These are phyloP conservation scores for Rhizophagus clarus DNA, from an alignment of 192 early-diverging fungal species.

Conservation along the genomic window DNA sequence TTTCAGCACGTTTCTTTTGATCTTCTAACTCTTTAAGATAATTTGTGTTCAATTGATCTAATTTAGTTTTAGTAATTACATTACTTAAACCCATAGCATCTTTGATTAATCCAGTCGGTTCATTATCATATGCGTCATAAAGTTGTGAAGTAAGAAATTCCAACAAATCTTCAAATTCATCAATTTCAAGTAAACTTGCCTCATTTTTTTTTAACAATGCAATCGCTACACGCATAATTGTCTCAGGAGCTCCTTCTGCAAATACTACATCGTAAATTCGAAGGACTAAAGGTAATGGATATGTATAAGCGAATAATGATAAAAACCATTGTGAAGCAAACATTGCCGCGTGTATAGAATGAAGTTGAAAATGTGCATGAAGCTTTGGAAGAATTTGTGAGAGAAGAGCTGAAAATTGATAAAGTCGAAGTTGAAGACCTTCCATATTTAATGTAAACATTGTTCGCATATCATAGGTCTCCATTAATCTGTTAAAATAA, in stretches of 20 bases:
- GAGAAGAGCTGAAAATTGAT: slow-evolving; percentile 83
- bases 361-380: slow-evolving; percentile 69
- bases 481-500: slow-evolving; percentile 68
- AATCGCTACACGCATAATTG: slow-evolving; percentile 87
- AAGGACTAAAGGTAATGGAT: slow-evolving; percentile 86
- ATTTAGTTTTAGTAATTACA: slow-evolving; percentile 67
- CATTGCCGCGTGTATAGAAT: slow-evolving; percentile 81
- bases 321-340: slow-evolving; percentile 98
- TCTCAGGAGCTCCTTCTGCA: slow-evolving; percentile 85
- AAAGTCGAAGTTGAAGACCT: slow-evolving; percentile 86
- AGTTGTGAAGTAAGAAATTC: slow-evolving; percentile 82
- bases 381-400: slow-evolving; percentile 76
- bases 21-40: slow-evolving; percentile 55
- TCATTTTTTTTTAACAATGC: slow-evolving; percentile 85
- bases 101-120: slow-evolving; percentile 66
- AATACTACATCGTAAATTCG: slow-evolving; percentile 93
- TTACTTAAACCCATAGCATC: slow-evolving; percentile 75
- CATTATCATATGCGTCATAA: slow-evolving; percentile 72
- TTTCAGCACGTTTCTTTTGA: slow-evolving; percentile 52
- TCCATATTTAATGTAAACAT: slow-evolving; percentile 95
- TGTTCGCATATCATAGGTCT: slow-evolving; percentile 86
- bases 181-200: slow-evolving; percentile 64
- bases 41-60: slow-evolving; percentile 71
- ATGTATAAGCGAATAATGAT: slow-evolving; percentile 95
- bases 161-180: slow-evolving; percentile 79